Conservation (phyloP, 75 land plant genomes). For the Pinus taeda region DNA sequence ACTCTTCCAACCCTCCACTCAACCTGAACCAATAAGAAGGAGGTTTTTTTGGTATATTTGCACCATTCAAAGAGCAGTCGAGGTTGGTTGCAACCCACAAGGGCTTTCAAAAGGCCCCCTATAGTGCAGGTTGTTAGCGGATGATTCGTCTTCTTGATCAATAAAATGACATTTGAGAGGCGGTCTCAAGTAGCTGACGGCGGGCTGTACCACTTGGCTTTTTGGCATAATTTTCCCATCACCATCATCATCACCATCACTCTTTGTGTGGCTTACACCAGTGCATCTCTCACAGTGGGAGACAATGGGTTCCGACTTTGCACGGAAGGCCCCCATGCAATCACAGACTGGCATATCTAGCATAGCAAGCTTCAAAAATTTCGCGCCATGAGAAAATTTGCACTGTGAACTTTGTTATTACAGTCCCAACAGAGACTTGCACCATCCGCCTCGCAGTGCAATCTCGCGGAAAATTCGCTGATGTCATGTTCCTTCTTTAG, state of each 20-base stretch:
- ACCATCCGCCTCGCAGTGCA: conserved; percentile 57
- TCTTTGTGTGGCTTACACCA: background rate
- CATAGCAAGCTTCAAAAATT: conserved; percentile 48
- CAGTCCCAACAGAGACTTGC: conserved; percentile 67
- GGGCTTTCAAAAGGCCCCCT: background rate
- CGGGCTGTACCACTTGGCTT: conserved; percentile 3
- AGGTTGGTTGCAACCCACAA: too few species aligned
- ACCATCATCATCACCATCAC: background rate
- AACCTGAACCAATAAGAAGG: too few species aligned
- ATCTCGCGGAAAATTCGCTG: conserved; percentile 23
- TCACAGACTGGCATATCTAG: conserved; percentile 36
- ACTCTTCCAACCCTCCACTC: too few species aligned
- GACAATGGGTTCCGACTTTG: conserved; percentile 25
- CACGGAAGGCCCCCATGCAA: conserved; percentile 46
- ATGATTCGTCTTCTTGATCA: conserved; percentile 4
- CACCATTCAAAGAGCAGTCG: too few species aligned
- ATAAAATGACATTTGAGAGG: background rate
- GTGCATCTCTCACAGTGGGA: conserved; percentile 40
- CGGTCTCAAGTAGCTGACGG: background rate
- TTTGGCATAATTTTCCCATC: conserved; percentile 9
- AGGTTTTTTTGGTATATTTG: too few species aligned
- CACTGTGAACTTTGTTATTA: conserved; percentile 57
- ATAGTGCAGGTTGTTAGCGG: conserved; percentile 5
- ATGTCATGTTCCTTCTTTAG: conserved; percentile 45
- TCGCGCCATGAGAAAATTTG: conserved; percentile 64